Conservation (phyloP, 352 stramenopile genomes). For the Phytopythium cucurbitacearum region DNA sequence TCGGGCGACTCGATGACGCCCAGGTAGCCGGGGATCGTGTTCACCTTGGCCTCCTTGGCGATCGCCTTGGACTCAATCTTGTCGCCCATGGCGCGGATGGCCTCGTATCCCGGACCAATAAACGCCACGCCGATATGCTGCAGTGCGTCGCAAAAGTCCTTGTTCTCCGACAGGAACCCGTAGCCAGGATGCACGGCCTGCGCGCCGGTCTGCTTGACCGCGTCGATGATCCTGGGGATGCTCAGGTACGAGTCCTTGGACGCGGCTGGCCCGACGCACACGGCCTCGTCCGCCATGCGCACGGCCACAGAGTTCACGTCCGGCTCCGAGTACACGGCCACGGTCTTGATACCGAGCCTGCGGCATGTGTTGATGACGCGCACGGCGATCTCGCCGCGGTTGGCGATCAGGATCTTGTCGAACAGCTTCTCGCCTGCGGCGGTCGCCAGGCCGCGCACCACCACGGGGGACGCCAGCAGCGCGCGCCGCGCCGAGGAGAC, state of each 20-base stretch:
- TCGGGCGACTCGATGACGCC: constrained; percentile 77
- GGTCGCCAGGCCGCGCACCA: constrained; percentile 7
- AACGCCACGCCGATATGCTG: constrained; percentile 81
- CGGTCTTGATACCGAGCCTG: constrained; percentile 90
- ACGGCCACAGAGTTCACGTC: constrained; percentile 86
- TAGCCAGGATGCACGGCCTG: constrained; percentile 95
- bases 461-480: constrained; percentile 4
- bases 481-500: background rate
- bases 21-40: constrained; percentile 94
- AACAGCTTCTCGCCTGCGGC: constrained; percentile 60
- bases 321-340: constrained; percentile 92
- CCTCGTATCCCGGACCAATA: constrained; percentile 82
- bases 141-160: constrained; percentile 80
- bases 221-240: constrained; percentile 87
- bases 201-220: constrained; percentile 82
- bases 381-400: constrained; percentile 92
- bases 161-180: constrained; percentile 95
- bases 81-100: constrained; percentile 92
- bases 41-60: constrained; percentile 88
- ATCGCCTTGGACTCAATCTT: constrained; percentile 96
- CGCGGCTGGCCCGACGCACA: constrained; percentile 63
- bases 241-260: constrained; percentile 90
- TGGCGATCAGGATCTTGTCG: constrained; percentile 91
- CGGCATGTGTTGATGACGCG: constrained; percentile 91
- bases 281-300: constrained; percentile 78